A percentile compares a stretch with the other conserved stretches of the same genome.
These are phyloP conservation scores for Seiridium unicorne DNA, from an alignment of 2,329 filamentous ascomycete genomes.

Conservation along the genomic window DNA sequence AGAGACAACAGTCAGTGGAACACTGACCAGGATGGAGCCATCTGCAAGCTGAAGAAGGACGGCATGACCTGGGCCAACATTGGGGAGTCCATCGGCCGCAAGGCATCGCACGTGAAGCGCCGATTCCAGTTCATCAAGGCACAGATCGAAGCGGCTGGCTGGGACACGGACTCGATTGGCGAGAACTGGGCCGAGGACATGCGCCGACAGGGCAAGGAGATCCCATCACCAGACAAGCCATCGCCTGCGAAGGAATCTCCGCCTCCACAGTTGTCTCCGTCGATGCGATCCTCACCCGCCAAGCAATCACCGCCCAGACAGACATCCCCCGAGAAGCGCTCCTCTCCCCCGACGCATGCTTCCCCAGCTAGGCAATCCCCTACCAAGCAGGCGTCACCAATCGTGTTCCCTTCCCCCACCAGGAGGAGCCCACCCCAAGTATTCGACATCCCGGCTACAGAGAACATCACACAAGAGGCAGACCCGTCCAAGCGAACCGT, in stretches of 20 bases:
- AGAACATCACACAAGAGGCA: background rate
- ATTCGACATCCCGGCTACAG: background rate
- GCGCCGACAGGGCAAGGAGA: background rate
- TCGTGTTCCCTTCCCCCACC: too few relatives aligned
- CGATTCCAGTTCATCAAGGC: slow-evolving; percentile 12
- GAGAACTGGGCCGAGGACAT: slow-evolving; percentile 7
- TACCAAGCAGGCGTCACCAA: too few relatives aligned
- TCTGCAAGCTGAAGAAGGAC: slow-evolving; percentile 14
- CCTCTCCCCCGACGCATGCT: background rate
- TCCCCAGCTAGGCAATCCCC: too few relatives aligned
- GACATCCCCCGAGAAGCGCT: background rate
- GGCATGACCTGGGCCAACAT: slow-evolving; percentile 15
- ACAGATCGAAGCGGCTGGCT: background rate
- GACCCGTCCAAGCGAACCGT: background rate
- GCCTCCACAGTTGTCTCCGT: background rate
- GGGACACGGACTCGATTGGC: background rate
- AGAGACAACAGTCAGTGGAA: slow-evolving; percentile 15
- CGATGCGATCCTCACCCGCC: background rate
- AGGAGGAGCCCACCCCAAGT: background rate
- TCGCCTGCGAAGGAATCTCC: background rate
- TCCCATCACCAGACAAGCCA: background rate
- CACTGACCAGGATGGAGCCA: slow-evolving; percentile 15
- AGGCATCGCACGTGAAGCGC: slow-evolving; percentile 10
- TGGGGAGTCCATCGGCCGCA: slow-evolving; percentile 9
- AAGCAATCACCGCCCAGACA: background rate